Evolutionary conservation across 192 early-diverging fungal genomes (phyloP).

Genomic region (Martensiomyces pterosporus): DNA sequence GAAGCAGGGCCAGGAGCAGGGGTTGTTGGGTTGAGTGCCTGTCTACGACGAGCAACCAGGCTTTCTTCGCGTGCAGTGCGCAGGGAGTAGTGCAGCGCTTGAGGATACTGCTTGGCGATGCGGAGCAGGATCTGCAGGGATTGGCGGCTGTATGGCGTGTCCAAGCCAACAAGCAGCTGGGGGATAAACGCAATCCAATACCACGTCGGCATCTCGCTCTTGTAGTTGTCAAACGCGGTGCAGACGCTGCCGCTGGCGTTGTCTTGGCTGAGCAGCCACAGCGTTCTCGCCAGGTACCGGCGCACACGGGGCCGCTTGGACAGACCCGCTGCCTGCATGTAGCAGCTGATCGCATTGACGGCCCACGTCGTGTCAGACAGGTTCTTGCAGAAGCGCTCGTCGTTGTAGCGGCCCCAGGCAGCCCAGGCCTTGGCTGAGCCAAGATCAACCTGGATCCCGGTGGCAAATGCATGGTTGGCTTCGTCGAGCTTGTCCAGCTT

Average conservation of each 20-base stretch:
- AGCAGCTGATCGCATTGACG: conserved; percentile 89
- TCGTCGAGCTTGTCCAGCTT: conserved; percentile 82
- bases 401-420: conserved; percentile 93
- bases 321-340: conserved; percentile 89
- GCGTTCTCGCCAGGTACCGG: conserved; percentile 86
- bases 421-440: conserved; percentile 94
- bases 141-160: conserved; percentile 63
- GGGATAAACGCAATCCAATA: conserved; percentile 99
- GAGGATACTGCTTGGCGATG: conserved; percentile 83
- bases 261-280: conserved; percentile 92
- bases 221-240: conserved; percentile 82
- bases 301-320: conserved; percentile 82
- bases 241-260: conserved; percentile 71
- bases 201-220: conserved; percentile 88
- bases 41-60: conserved; percentile 54
- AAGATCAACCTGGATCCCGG: conserved; percentile 85
- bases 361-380: conserved; percentile 78
- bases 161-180: conserved; percentile 82
- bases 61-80: conserved; percentile 91
- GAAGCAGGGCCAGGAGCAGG: no score
- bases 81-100: conserved; percentile 93
- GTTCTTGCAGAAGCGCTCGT: conserved; percentile 80
- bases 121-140: conserved; percentile 80
- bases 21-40: conserved; percentile 16
- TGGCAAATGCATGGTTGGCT: conserved; percentile 86